Percentiles rank a stretch among this genome's conserved stretches.
These are phyloP conservation scores for Oleoguttula mirabilis DNA, from an alignment of 495 filamentous ascomycete species.

Conservation along the genomic window DNA sequence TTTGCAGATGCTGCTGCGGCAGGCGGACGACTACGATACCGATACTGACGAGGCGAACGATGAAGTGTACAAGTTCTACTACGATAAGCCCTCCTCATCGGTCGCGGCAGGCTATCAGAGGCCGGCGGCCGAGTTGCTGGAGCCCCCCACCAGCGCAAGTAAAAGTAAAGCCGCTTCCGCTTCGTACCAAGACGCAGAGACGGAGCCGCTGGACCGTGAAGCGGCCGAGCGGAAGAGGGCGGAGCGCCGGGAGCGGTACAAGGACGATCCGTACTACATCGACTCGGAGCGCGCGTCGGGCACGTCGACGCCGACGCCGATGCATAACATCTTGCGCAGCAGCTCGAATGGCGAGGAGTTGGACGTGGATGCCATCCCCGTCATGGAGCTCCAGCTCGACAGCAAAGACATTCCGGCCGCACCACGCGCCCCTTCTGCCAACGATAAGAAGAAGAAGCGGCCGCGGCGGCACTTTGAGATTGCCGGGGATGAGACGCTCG, in stretches of 20 bases:
- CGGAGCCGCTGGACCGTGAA: conserved; percentile 50
- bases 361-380: conserved; percentile 88
- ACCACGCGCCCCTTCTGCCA: conserved; percentile 15
- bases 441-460: conserved; percentile 23
- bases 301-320: conserved; percentile 56
- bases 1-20: conserved; percentile 49
- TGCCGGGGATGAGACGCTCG: conserved; percentile 32
- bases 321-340: conserved; percentile 55
- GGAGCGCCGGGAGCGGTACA: conserved; percentile 65
- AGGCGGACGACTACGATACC: conserved; percentile 45
- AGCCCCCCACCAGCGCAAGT: conserved; percentile 22
- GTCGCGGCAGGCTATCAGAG: background rate
- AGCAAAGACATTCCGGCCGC: conserved; percentile 22
- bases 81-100: conserved; percentile 32
- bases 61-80: conserved; percentile 65
- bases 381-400: conserved; percentile 75
- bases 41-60: conserved; percentile 41
- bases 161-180: conserved; percentile 31
- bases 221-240: conserved; percentile 49
- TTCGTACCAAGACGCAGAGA: conserved; percentile 55
- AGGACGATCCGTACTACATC: conserved; percentile 95
- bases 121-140: conserved; percentile 39
- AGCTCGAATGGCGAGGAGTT: conserved; percentile 58
- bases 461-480: conserved; percentile 33
- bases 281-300: conserved; percentile 40